Percentiles rank a stretch among this genome's conserved stretches.
These are phyloP conservation scores for Tetracladium marchalianum DNA, from an alignment of 495 filamentous ascomycete species.

Conservation along the genomic window DNA sequence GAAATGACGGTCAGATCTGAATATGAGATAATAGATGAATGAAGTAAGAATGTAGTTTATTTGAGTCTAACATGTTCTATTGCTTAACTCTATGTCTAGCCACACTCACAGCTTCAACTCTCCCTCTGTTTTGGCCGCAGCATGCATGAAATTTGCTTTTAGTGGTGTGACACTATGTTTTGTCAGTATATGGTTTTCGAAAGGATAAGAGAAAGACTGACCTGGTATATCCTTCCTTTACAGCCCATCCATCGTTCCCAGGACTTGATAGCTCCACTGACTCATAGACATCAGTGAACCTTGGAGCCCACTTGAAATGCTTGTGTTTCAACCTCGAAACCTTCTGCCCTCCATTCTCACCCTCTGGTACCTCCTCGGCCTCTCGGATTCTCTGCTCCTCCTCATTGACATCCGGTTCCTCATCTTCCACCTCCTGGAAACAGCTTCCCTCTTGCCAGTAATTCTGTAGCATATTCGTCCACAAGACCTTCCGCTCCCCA, in stretches of 20 bases:
- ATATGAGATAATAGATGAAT: background rate
- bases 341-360: slow-evolving; percentile 18
- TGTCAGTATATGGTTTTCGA: background rate
- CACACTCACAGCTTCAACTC: slow-evolving; percentile 88
- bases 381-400: slow-evolving; percentile 59
- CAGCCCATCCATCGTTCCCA: slow-evolving; percentile 91
- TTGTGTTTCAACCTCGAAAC: slow-evolving; percentile 49
- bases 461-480: slow-evolving; percentile 79
- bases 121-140: slow-evolving; percentile 45
- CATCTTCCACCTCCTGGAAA: slow-evolving; percentile 64
- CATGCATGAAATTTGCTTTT: slow-evolving; percentile 86
- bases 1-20: slow-evolving; percentile 13
- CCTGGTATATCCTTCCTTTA: slow-evolving; percentile 84
- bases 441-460: slow-evolving; percentile 74
- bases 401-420: slow-evolving; percentile 46
- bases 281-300: slow-evolving; percentile 74
- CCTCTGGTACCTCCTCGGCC: slow-evolving; percentile 37
- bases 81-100: slow-evolving; percentile 23
- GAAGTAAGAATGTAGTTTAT: background rate
- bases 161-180: slow-evolving; percentile 70
- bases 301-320: slow-evolving; percentile 91
- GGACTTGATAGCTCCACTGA: slow-evolving; percentile 70
- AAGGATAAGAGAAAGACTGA: slow-evolving; percentile 28
- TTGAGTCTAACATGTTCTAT: slow-evolving; percentile 21
- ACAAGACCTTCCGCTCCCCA: slow-evolving; percentile 58